Evolutionary conservation across 345 rosid genomes (phyloP).

Genomic region (Eutrema yunnanense): DNA sequence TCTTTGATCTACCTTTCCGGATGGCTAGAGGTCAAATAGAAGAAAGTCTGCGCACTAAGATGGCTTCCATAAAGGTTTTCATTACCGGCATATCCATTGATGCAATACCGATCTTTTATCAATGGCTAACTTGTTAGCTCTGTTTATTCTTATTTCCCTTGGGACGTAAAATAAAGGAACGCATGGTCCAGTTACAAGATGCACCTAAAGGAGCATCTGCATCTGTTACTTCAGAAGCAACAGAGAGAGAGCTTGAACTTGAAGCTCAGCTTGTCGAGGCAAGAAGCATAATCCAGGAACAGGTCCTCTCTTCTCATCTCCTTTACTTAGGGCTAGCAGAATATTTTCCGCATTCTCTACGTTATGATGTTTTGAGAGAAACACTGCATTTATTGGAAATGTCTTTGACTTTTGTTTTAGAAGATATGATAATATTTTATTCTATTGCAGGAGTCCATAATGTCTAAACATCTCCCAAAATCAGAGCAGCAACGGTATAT

Average conservation of each 20-base stretch:
- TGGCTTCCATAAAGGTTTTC: constrained; percentile 90
- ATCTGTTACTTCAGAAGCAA: constrained; percentile 89
- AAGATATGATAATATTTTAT: background rate
- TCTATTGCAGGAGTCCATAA: constrained; percentile 72
- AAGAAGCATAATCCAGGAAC: constrained; percentile 98
- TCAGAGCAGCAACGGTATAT: constrained; percentile 71
- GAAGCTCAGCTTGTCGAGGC: constrained; percentile 99
- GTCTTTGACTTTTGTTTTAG: background rate
- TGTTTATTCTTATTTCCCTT: background rate
- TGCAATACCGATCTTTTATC: background rate
- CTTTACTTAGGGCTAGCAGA: background rate
- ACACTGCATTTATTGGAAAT: no score
- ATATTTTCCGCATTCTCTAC: background rate
- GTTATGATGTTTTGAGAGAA: background rate
- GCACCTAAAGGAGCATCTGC: constrained; percentile 87
- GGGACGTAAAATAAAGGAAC: constrained; percentile 19
- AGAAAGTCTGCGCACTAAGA: constrained; percentile 88
- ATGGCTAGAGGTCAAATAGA: constrained; percentile 98
- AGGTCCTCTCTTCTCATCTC: constrained; percentile 37
- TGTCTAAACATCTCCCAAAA: constrained; percentile 84
- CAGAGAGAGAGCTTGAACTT: constrained; percentile 98
- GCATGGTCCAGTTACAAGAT: constrained; percentile 87
- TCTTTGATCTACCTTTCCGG: constrained; percentile 86
- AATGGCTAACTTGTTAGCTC: background rate
- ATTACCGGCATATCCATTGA: background rate